Base-by-base conservation (phyloP, 164 flowering plant species). In the Vitis riparia region DNA sequence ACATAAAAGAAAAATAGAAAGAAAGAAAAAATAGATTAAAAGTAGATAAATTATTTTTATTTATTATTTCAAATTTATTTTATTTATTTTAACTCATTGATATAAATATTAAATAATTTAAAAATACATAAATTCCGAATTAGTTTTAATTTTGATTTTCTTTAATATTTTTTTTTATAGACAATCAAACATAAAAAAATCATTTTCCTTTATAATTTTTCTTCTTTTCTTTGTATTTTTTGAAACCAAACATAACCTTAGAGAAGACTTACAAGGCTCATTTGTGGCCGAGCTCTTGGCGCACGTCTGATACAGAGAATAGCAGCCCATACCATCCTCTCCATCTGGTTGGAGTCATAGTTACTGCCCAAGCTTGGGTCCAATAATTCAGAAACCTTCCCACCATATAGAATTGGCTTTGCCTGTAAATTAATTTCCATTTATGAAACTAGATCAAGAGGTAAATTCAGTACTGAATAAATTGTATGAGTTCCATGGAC, bases 291-390 rank as follows among this genome's bases (percentile, higher is more conserved):
- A 65, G 88, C 77, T 68, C 85, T 79, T 15, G 99, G 89, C 48
- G 86, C 68, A 44, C 88, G 91, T 71, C 90, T 79, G 56, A 91
- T 80, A 51, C 98, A 95, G 9, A 93, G 89, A 10, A 86, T 85
- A 32, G 98, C 93, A 66, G 98, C 97, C 53, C 90, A 63, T 66
- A 83, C 88, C 93, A 93, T 87, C 71, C 88, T 77, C 74, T 90
- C 93, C 78, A 91, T 79, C 77, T 85, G 92, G 37, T 87, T 85
- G 50, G n/a, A 67, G 59, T 88, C 86, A 70, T 81, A 89, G 12
- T 77, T 66, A 69, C 71, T 59, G 2, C 84, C 86, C 76, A 96
- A 77, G 63, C 71, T 78, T 48, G 88, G 89, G 80, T 96, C 99
- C 67, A 91, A 73, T 62, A 93, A 69, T 63, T 78, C 78, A 23